phyloP scores from a whole-genome alignment of 805 yeast species.

The Komagataella mondaviorum region DNA sequence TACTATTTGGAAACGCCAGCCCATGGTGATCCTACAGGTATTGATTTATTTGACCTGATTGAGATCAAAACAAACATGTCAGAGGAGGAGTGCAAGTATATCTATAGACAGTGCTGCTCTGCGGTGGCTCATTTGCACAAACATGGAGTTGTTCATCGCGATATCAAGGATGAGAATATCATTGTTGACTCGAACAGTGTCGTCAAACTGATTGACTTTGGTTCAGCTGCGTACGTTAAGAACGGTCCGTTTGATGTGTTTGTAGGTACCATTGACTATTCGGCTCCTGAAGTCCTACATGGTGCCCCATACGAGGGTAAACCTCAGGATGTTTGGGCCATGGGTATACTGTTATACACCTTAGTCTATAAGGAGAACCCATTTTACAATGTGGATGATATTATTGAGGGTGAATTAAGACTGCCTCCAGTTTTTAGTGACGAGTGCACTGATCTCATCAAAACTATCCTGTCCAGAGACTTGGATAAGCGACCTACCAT shows the following conservation, averaged over 20 bases:
- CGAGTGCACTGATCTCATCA: slow-evolving; percentile 46
- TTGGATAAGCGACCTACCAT: slow-evolving; percentile 59
- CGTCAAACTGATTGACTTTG: slow-evolving; percentile 92
- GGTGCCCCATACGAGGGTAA: slow-evolving; percentile 86
- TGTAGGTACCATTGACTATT: slow-evolving; percentile 95
- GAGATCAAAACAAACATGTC: slow-evolving; percentile 75
- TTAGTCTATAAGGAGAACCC: slow-evolving; percentile 91
- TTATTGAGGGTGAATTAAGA: slow-evolving; percentile 77
- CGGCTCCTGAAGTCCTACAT: slow-evolving; percentile 89
- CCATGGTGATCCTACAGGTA: slow-evolving; percentile 81
- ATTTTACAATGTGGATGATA: slow-evolving; percentile 89
- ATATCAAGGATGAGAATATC: slow-evolving; percentile 38
- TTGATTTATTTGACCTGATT: slow-evolving; percentile 85
- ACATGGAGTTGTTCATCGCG: slow-evolving; percentile 90
- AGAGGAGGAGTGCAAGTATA: slow-evolving; percentile 64
- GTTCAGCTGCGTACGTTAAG: slow-evolving; percentile 87
- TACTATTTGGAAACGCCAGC: slow-evolving; percentile 88
- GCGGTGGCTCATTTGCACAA: slow-evolving; percentile 86
- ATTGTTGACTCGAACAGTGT: slow-evolving; percentile 51
- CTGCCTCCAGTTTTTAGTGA: slow-evolving; percentile 56
- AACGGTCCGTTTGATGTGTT: slow-evolving; percentile 96
- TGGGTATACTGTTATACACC: slow-evolving; percentile 84
- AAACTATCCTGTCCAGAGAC: slow-evolving; percentile 54
- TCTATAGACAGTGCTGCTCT: slow-evolving; percentile 66
- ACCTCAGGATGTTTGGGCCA: slow-evolving; percentile 96